Conservation (phyloP, 768 basidiomycete genomes). For the Kwoniella heveanensis region DNA sequence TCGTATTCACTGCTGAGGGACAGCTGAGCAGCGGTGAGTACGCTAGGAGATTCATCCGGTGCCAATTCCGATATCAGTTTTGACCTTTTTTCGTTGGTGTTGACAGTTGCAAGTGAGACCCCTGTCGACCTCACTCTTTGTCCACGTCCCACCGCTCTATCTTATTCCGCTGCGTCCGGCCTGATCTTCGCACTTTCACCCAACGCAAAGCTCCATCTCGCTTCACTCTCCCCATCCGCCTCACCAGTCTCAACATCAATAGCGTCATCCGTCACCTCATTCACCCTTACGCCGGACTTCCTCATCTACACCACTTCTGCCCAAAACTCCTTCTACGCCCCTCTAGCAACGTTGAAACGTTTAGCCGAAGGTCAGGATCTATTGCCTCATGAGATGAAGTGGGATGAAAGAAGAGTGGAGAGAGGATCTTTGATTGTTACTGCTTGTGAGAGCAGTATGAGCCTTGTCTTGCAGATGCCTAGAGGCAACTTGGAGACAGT, state of each 20-base stretch:
- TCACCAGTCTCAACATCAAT: constrained; percentile 24
- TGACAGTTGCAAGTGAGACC: constrained; percentile 22
- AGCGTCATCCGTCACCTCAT: constrained; percentile 63
- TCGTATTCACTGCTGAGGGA: constrained; percentile 25
- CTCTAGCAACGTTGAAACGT: constrained; percentile 56
- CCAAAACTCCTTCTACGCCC: constrained; percentile 77
- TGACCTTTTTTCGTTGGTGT: background rate
- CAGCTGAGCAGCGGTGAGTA: constrained; percentile 19
- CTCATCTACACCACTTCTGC: constrained; percentile 80
- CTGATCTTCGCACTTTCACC: constrained; percentile 67
- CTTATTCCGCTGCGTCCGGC: constrained; percentile 24
- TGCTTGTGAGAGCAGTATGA: constrained; percentile 83
- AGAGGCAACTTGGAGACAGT: constrained; percentile 95
- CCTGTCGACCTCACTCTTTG: constrained; percentile 29
- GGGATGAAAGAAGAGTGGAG: constrained; percentile 80
- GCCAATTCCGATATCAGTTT: too few relatives aligned
- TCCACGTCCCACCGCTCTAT: constrained; percentile 32
- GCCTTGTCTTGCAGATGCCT: constrained; percentile 93
- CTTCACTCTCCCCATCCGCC: constrained; percentile 23
- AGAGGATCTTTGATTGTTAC: constrained; percentile 86
- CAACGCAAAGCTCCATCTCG: constrained; percentile 66
- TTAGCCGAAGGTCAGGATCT: constrained; percentile 45
- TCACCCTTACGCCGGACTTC: constrained; percentile 69
- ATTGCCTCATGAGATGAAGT: constrained; percentile 54
- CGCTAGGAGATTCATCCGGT: background rate